Evolutionary conservation across 2,329 filamentous ascomycete genomes (phyloP).

Genomic region (Bipolaris oryzae): DNA sequence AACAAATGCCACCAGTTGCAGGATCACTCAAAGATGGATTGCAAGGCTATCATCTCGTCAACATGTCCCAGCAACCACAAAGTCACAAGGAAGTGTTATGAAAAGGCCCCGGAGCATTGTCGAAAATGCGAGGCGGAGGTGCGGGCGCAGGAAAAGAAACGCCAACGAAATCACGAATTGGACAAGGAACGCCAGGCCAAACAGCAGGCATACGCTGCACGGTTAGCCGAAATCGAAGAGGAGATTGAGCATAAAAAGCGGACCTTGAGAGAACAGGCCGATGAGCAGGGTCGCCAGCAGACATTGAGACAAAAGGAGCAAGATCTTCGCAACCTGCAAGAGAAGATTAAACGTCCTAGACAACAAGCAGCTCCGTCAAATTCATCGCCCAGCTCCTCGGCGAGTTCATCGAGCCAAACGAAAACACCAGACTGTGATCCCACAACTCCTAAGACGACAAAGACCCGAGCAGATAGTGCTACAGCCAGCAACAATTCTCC

Average conservation of each 20-base stretch:
- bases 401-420: neutral
- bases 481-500: neutral
- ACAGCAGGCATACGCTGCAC: conserved; percentile 53
- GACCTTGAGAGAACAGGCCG: conserved; percentile 50
- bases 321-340: conserved; percentile 54
- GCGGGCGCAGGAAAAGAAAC: conserved; percentile 51
- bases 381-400: neutral
- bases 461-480: neutral
- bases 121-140: conserved; percentile 60
- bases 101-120: conserved; percentile 52
- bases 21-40: conserved; percentile 64
- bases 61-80: conserved; percentile 62
- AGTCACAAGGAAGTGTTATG: conserved; percentile 55
- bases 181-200: conserved; percentile 56
- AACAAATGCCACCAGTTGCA: conserved; percentile 66
- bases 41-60: conserved; percentile 51
- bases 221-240: conserved; percentile 60
- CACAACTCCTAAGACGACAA: neutral
- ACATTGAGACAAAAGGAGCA: conserved; percentile 54
- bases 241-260: conserved; percentile 59
- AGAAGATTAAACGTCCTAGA: conserved; percentile 8
- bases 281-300: conserved; percentile 55
- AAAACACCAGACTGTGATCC: neutral
- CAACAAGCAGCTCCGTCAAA: conserved; percentile 2
- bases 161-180: conserved; percentile 57